Percentiles rank a stretch among this genome's conserved stretches.
These are phyloP conservation scores for Termitomyces sp. DNA, from an alignment of 768 basidiomycete genomes.

Conservation along the genomic window DNA sequence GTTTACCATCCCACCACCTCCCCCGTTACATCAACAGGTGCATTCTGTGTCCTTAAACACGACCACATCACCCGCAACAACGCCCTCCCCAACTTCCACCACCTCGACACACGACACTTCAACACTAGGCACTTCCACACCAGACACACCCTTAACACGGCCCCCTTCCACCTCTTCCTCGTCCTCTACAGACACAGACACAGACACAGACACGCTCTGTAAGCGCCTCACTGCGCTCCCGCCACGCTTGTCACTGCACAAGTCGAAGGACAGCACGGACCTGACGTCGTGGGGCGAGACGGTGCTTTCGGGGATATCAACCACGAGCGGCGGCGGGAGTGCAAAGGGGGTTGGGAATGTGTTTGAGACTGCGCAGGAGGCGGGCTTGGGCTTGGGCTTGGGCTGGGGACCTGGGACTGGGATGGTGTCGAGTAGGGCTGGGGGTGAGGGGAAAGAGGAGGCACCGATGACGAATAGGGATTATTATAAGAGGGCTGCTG, in stretches of 20 bases:
- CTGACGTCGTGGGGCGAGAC: slow-evolving; percentile 51
- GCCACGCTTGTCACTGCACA: slow-evolving; percentile 51
- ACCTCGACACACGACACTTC: neutral
- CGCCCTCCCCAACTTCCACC: neutral
- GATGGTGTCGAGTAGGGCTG: neutral
- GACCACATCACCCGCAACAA: neutral
- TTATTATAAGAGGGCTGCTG: neutral
- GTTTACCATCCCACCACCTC: neutral
- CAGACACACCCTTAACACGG: neutral
- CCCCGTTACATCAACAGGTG: neutral
- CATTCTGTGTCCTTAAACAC: neutral
- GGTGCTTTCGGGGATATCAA: slow-evolving; percentile 36
- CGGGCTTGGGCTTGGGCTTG: neutral
- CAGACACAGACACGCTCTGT: neutral
- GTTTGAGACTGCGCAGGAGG: slow-evolving; percentile 12
- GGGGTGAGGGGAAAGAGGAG: neutral
- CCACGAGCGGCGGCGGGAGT: neutral
- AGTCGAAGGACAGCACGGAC: slow-evolving; percentile 35
- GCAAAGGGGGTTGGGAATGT: neutral
- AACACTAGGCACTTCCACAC: neutral
- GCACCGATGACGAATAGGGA: neutral
- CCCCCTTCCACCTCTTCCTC: neutral
- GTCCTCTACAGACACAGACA: neutral
- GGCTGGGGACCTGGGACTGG: neutral
- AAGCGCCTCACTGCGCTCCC: slow-evolving; percentile 30